These are phyloP conservation scores for Viola pubescens DNA, from an alignment of 441 rosid genomes.

Conservation along the genomic window DNA sequence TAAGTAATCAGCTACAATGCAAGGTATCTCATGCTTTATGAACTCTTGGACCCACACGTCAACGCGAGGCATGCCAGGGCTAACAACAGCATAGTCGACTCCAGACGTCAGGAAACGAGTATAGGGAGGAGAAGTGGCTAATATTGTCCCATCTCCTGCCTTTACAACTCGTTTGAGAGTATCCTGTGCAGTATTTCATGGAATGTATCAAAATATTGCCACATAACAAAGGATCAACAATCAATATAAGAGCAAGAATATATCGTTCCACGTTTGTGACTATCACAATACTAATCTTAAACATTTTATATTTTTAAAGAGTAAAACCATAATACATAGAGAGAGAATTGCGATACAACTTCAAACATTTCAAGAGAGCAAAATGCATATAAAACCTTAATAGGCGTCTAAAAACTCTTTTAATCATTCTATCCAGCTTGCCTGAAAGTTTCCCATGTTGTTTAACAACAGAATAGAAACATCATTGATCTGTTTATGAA, in stretches of 20 bases:
- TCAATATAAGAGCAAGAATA: no score
- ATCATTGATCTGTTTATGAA: no score
- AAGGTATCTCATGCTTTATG: constrained; percentile 74
- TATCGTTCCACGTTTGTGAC: no score
- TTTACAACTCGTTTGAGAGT: constrained; percentile 88
- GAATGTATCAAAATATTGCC: not conserved
- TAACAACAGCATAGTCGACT: constrained; percentile 70
- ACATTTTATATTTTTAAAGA: no score
- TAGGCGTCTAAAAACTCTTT: no score
- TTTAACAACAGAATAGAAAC: no score
- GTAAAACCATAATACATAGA: constrained; percentile 2
- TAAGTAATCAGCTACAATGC: constrained; percentile 75
- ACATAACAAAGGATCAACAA: not conserved
- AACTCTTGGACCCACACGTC: constrained; percentile 90
- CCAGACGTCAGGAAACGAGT: constrained; percentile 58
- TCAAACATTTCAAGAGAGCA: no score
- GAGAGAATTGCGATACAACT: not conserved
- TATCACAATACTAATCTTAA: no score
- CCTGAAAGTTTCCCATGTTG: no score
- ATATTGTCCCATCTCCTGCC: constrained; percentile 85
- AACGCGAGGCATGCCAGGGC: constrained; percentile 62
- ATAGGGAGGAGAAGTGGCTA: constrained; percentile 98
- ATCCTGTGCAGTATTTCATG: constrained; percentile 42
- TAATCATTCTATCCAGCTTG: no score
- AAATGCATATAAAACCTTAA: no score